These are phyloP conservation scores for Amphicarpaea edgeworthii DNA, from an alignment of 306 rosid genomes.

Conservation along the genomic window DNA sequence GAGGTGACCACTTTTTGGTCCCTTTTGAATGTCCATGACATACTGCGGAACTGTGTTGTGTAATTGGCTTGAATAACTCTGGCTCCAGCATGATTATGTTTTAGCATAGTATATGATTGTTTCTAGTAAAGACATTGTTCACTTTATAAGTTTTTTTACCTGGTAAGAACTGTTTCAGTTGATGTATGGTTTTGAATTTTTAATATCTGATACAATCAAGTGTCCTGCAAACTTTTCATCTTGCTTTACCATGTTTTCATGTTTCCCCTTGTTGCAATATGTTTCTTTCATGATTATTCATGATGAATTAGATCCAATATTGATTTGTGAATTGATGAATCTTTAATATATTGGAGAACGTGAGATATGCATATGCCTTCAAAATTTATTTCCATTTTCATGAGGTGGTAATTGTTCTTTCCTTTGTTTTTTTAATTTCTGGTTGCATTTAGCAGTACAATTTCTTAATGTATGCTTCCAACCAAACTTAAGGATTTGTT, in stretches of 20 bases:
- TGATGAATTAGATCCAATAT: constrained; percentile 4
- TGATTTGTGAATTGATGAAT: constrained; percentile 26
- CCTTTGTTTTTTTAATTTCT: background rate
- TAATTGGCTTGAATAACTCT: constrained; percentile 24
- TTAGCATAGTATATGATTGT: constrained; percentile 12
- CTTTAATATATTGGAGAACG: constrained; percentile 15
- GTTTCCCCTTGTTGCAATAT: constrained; percentile 16
- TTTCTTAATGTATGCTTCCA: constrained; percentile 21
- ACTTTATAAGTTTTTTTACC: background rate
- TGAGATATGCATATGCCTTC: constrained; percentile 31
- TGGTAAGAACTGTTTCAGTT: constrained; percentile 28
- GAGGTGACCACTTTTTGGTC: constrained; percentile 7
- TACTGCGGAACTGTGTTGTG: too few relatives aligned
- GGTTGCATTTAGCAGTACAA: constrained; percentile 1
- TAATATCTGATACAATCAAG: background rate
- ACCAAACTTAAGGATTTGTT: constrained; percentile 24
- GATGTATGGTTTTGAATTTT: constrained; percentile 29
- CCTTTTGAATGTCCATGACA: background rate
- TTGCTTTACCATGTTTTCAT: constrained; percentile 22
- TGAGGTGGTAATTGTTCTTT: constrained; percentile 20
- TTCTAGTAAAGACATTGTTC: constrained; percentile 12
- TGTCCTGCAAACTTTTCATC: constrained; percentile 24
- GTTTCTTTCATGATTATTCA: constrained; percentile 26
- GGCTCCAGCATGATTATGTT: constrained; percentile 25
- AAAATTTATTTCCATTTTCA: constrained; percentile 20